Base-by-base conservation (phyloP, 495 filamentous ascomycete genomes). In the Extremus antarcticus region DNA sequence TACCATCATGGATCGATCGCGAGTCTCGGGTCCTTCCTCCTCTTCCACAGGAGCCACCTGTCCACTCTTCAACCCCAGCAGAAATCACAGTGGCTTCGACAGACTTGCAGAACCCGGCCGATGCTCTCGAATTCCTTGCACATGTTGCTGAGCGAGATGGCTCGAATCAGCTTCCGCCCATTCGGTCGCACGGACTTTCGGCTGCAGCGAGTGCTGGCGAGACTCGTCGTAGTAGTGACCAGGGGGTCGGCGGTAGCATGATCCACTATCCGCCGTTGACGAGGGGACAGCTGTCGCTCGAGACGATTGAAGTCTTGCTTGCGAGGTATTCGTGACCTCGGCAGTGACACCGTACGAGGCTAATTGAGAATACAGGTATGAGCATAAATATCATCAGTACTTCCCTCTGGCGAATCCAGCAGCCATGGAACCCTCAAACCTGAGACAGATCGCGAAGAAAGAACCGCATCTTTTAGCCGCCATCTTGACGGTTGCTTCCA, bases 381-480 rank as follows among this genome's bases (percentile, higher is more conserved):
- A 52, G 24, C 22, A 55, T 13, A 50, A 52, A 52, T 84, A 81
- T 57, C 78, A 84, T 60, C 79, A 77, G 9, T 83, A 77, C 63
- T 80, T 82, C 38, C 81, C 81, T 0, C 63, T 84, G n/a, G 79
- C 79, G 0, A 77, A 77, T 1, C 71, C 72, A n/a, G 69, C 72
- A 47, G 76, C 76, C 25, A 81, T 84, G 49, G 69, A 78, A 32
- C 70, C 71, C 21, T 53, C 63, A 8, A 70, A 71, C 20, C 64
- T 80, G 3, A 73, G 74, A 47, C 64, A 73, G 9, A 79, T 75
- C n/a, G 64, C 63, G 2, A 43, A 56, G 24, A 72, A 74, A 45
- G 80, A 84, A 60, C 78, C 76, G 46, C 75, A 83, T 58, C 65
- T 83, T 1, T 72, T 84, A 15, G 80, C 81, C 0, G 79, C 81